Evolutionary conservation across 805 yeast genomes (phyloP), one percentile per base, ranked within the genome.

Genomic region (Ogataea minuta): DNA sequence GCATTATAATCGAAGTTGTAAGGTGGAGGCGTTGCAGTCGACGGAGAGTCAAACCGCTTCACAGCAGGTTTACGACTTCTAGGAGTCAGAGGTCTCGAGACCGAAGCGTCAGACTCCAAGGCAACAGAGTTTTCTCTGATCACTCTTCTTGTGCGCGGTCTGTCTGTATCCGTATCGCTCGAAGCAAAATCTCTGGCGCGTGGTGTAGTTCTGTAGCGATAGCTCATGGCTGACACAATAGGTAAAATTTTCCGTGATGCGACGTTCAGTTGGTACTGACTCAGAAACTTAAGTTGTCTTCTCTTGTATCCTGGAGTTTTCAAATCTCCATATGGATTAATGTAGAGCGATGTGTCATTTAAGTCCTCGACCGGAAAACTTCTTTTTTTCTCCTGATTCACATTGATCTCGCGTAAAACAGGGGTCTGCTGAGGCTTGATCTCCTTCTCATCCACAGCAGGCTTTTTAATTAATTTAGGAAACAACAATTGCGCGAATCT

Each of bases 1-100:
- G 78, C 66, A 57, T 80, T 84, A 72, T 85, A 86, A 41, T 77
- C 78, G 45, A 71, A 64, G 41, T 74, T 72, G 41, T 71, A 71
- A n/a, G 74, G 67, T 34, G 76, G 74, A 19, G 72, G 64, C 40
- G 63, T 62, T 43, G 68, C 63, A 10, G 56, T 32, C n/a, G 53
- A 32, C 9, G 54, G 45, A 5, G 55, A 45, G 26, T 51, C 53
- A 5, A 43, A 25, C 29, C 50, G 44, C 36, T 39, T 49, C 16
- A 46, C 49, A 12, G 47, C 38, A 21, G 53, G 56, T 64, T 67
- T 70, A 60, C 64, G 37, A 59, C 42, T 60, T 63, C 49, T 54
- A 52, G 51, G 75, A 60, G 55, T 62, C 39, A 58, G 59, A 44
- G 65, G 61, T 33, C 60, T 50, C 9, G 64, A 46, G 21, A 49